Base-by-base conservation (phyloP, 2,329 filamentous ascomycete species). In the Ceratocystis huliohia region DNA sequence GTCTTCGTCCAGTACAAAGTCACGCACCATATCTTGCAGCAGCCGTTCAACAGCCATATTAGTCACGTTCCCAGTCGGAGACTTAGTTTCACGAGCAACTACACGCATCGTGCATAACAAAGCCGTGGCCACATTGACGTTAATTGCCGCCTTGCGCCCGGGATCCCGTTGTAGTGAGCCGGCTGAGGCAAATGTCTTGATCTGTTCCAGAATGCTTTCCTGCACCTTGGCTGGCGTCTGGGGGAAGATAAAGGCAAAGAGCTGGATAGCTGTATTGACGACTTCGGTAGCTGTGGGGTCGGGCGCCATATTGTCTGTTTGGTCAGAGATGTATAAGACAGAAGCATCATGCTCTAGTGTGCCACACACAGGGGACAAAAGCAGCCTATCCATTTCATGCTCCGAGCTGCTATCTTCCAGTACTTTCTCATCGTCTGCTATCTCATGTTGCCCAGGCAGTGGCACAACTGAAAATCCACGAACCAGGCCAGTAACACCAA, bases 191-290 rank as follows among this genome's bases (percentile, higher is more conserved):
- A 95, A 96, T 0, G 90, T 94, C 17, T 89, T 88, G 61, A 97
- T 87, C 73, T 99, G 94, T 74, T 99, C 94, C 8, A 99, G 78
- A 61, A 96, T 90, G 73, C 93, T 96, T 74, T 99, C 94, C 72
- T 99, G 94, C 2, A 99, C 89, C 72, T 93, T 96, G 3, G 90
- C 82, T 0, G 89, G 88, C 59, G 96, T 95, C 8, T 96, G 79
- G 2, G 94, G 92, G 67, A 99, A 86, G 48, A 91, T 89, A 65
- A 96, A 89, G 1, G 92, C 91, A 74, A 99, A 99, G 0, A 97
- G 79, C 69, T 94, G 88, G 66, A 99, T 95, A 0, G 94, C 92
- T 72, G 93, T 86, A 73, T 99, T 96, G 68, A 97, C 89, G 30
- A 96, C 92, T 73, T 96, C 92, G 0, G 93, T 99, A 0, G 89